A percentile compares a stretch with the other conserved stretches of the same genome.
phyloP scores from a whole-genome alignment of 495 filamentous ascomycete species.

The Penicillium waksmanii region DNA sequence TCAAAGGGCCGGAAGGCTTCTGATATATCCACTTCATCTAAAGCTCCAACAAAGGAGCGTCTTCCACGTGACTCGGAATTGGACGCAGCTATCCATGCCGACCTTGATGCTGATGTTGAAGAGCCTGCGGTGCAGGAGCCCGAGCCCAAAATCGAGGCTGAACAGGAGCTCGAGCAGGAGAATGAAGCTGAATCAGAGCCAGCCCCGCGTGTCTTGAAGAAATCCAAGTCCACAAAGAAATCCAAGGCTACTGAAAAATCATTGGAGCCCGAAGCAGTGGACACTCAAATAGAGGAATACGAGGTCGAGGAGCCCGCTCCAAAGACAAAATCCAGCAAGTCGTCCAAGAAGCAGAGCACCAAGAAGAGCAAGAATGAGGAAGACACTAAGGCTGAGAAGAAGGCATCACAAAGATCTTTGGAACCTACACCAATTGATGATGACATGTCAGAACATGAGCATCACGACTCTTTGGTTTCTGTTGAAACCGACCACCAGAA shows the following conservation, averaged over 20 bases:
- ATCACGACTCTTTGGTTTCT: neutral
- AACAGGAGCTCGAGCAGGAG: slow-evolving; percentile 5
- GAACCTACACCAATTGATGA: slow-evolving; percentile 33
- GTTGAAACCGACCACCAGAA: slow-evolving; percentile 7
- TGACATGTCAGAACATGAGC: slow-evolving; percentile 18
- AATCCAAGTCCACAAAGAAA: slow-evolving; percentile 43
- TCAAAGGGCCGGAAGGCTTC: slow-evolving; percentile 59
- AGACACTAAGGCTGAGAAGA: slow-evolving; percentile 26
- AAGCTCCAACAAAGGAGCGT: slow-evolving; percentile 39
- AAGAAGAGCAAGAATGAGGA: slow-evolving; percentile 38
- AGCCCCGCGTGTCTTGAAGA: slow-evolving; percentile 40
- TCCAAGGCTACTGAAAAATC: slow-evolving; percentile 32
- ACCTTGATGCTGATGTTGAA: slow-evolving; percentile 49
- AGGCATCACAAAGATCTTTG: slow-evolving; percentile 30
- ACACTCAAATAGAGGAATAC: slow-evolving; percentile 3
- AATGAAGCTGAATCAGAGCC: slow-evolving; percentile 10
- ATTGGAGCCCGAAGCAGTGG: slow-evolving; percentile 10
- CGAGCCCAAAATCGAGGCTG: slow-evolving; percentile 5
- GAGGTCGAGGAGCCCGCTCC: slow-evolving; percentile 34
- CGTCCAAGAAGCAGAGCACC: slow-evolving; percentile 32
- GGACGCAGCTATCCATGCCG: slow-evolving; percentile 68
- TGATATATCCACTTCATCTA: slow-evolving; percentile 49
- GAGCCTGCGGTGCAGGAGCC: slow-evolving; percentile 19
- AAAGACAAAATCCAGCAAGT: slow-evolving; percentile 29
- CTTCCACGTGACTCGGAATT: slow-evolving; percentile 66